Conservation (phyloP, 176 grass and related monocot species). For the Cenchrus purpureus region DNA sequence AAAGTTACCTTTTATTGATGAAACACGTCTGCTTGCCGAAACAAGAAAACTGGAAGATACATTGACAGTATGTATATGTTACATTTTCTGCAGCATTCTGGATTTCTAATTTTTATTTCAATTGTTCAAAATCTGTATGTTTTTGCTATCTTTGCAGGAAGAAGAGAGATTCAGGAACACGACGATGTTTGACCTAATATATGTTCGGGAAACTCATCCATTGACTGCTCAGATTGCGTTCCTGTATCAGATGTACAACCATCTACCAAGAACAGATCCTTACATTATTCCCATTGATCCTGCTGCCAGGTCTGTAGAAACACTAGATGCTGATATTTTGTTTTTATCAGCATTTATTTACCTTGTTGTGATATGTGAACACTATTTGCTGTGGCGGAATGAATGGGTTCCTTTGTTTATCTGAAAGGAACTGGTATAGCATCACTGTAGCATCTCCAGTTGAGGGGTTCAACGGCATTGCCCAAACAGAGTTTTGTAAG, state of each 20-base stretch:
- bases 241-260: constrained; percentile 66
- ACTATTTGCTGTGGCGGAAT: constrained; percentile 68
- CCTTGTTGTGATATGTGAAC: constrained; percentile 31
- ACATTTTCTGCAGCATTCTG: constrained; percentile 20
- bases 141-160: constrained; percentile 57
- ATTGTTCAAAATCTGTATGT: not conserved
- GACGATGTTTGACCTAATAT: constrained; percentile 86
- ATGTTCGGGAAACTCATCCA: constrained; percentile 74
- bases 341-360: constrained; percentile 36
- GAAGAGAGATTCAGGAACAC: constrained; percentile 92
- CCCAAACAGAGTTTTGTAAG: constrained; percentile 96
- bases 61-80: constrained; percentile 68
- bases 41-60: constrained; percentile 82
- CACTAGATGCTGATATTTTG: constrained; percentile 36
- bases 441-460: constrained; percentile 61
- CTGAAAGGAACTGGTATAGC: constrained; percentile 67
- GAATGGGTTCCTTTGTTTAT: constrained; percentile 97
- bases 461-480: constrained; percentile 74
- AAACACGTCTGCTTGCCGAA: constrained; percentile 71
- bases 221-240: constrained; percentile 68
- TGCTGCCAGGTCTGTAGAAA: constrained; percentile 67
- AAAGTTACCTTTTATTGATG: constrained; percentile 96
- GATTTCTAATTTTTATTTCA: not conserved
- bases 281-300: constrained; percentile 72
- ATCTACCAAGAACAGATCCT: constrained; percentile 52